Evolutionary conservation across 768 basidiomycete species (phyloP).

Genomic region (Lanmaoa pseudosensibilis): DNA sequence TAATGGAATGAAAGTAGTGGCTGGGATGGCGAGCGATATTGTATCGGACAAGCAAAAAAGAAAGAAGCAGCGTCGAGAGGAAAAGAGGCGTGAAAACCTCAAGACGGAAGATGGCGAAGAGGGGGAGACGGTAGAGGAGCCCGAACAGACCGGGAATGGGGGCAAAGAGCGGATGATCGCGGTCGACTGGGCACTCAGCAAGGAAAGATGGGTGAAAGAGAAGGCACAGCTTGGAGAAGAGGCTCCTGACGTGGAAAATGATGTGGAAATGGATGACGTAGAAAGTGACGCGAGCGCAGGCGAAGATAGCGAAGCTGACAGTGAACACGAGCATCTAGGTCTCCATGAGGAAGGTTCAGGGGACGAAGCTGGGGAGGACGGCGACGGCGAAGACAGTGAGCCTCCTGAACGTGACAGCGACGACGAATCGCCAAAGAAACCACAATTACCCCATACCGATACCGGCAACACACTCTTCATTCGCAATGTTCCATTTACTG

Average conservation of each 20-base stretch:
- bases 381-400: slow-evolving; percentile 26
- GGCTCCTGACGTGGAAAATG: slow-evolving; percentile 30
- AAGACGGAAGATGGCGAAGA: slow-evolving; percentile 37
- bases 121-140: slow-evolving; percentile 37
- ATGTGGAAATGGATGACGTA: slow-evolving; percentile 34
- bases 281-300: slow-evolving; percentile 20
- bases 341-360: slow-evolving; percentile 37
- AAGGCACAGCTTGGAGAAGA: slow-evolving; percentile 51
- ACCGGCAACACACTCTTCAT: slow-evolving; percentile 91
- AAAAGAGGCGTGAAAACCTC: slow-evolving; percentile 42
- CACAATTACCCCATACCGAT: slow-evolving; percentile 78
- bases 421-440: slow-evolving; percentile 52
- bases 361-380: slow-evolving; percentile 33
- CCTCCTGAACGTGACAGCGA: slow-evolving; percentile 7
- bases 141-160: slow-evolving; percentile 35
- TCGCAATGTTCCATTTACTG: slow-evolving; percentile 88
- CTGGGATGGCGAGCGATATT: slow-evolving; percentile 58
- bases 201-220: slow-evolving; percentile 87
- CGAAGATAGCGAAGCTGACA: slow-evolving; percentile 31
- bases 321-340: slow-evolving; percentile 44
- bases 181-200: slow-evolving; percentile 96
- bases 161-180: slow-evolving; percentile 68
- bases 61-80: slow-evolving; percentile 57
- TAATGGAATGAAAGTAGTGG: slow-evolving; percentile 70
- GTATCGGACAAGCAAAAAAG: slow-evolving; percentile 65